These are phyloP conservation scores for Eucalyptus fibrosa DNA, from an alignment of 345 rosid genomes.

Conservation along the genomic window DNA sequence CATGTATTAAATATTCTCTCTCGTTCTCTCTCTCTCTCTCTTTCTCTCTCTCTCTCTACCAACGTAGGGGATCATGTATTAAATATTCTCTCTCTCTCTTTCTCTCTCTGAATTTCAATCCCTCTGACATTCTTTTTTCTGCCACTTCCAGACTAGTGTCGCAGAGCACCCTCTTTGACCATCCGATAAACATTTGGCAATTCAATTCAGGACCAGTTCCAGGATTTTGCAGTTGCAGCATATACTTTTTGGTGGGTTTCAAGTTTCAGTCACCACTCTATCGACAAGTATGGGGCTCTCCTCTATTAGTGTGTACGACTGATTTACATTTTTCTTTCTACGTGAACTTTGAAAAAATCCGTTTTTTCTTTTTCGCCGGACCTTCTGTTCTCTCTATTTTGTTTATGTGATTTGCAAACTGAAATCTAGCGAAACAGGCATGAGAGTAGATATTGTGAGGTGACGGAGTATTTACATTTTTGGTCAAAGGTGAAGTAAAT, in stretches of 20 bases:
- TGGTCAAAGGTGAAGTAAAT: not conserved
- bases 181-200: slow-evolving; percentile 81
- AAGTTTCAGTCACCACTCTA: slow-evolving; percentile 87
- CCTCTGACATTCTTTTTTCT: not conserved
- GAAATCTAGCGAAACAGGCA: too few species aligned
- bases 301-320: not conserved
- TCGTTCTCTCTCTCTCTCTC: too few species aligned
- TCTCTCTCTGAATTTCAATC: not conserved
- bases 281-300: slow-evolving; percentile 50
- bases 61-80: not conserved
- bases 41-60: too few species aligned
- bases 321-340: not conserved
- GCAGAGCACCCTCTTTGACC: slow-evolving; percentile 73
- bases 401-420: too few species aligned
- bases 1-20: not conserved
- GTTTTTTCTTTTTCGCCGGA: too few species aligned
- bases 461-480: not conserved
- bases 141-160: too few species aligned
- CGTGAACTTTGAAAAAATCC: not conserved
- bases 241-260: slow-evolving; percentile 69
- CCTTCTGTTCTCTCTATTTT: too few species aligned
- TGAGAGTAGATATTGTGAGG: too few species aligned
- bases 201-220: slow-evolving; percentile 41
- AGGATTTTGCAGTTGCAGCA: slow-evolving; percentile 37
- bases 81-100: not conserved